Evolutionary conservation across 140 eudicot species (phyloP).

Genomic region (Erigeron philadelphicus): DNA sequence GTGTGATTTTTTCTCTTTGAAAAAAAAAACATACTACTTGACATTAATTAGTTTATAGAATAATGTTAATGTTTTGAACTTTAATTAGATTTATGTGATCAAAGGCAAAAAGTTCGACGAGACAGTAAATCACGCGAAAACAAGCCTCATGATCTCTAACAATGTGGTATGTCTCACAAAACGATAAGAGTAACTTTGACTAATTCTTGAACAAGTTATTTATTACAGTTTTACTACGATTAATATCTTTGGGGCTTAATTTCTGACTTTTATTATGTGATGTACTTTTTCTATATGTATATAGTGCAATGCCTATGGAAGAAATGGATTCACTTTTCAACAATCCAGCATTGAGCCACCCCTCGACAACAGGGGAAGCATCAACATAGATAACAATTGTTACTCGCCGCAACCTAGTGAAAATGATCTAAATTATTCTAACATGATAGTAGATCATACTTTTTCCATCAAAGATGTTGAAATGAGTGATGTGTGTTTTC

Average conservation of each 20-base stretch:
- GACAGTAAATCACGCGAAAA: conserved; percentile 21
- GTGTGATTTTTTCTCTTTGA: background rate
- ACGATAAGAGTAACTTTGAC: too few relatives aligned
- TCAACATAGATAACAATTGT: background rate
- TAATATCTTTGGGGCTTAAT: too few relatives aligned
- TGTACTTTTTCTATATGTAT: background rate
- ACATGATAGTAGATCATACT: background rate
- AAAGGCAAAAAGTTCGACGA: conserved; percentile 23
- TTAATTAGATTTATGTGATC: conserved; percentile 9
- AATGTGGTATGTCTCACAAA: conserved; percentile 1
- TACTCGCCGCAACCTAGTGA: conserved; percentile 12
- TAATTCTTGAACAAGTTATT: too few relatives aligned
- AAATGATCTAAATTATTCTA: background rate
- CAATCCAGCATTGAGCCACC: background rate
- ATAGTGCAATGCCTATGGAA: background rate
- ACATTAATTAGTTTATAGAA: too few relatives aligned
- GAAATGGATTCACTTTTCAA: background rate
- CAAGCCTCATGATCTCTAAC: conserved; percentile 2
- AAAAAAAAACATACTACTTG: too few relatives aligned
- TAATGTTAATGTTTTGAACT: background rate
- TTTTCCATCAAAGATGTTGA: background rate
- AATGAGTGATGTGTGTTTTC: background rate
- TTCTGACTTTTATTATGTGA: background rate
- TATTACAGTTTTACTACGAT: too few relatives aligned
- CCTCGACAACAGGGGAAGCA: background rate